phyloP scores from a whole-genome alignment of 345 rosid genomes.

The Euphorbia peplus region DNA sequence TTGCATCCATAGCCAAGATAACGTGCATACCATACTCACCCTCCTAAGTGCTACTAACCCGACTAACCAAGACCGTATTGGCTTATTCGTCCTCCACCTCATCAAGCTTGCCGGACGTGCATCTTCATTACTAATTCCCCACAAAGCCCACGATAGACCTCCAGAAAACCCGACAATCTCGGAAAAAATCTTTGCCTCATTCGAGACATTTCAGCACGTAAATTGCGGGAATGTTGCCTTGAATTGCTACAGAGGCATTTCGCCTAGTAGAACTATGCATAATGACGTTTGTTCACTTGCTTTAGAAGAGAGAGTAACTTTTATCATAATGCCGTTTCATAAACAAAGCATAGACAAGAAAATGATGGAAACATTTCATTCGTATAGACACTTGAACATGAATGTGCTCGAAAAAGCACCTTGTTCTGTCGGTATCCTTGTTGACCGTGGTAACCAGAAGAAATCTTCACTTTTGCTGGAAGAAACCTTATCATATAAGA shows the following conservation, averaged over 20 bases:
- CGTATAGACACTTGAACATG: conserved; percentile 17
- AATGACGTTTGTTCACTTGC: conserved; percentile 24
- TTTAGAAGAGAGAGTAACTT: conserved; percentile 13
- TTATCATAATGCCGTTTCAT: conserved; percentile 21
- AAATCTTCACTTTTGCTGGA: neutral
- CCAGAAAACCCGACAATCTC: conserved; percentile 3
- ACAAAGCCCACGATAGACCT: conserved; percentile 8
- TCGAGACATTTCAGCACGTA: conserved; percentile 6
- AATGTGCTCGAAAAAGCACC: conserved; percentile 23
- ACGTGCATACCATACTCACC: conserved; percentile 15
- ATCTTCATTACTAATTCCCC: conserved; percentile 30
- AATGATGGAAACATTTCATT: neutral
- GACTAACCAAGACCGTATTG: conserved; percentile 23
- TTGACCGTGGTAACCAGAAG: conserved; percentile 9
- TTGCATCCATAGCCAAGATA: conserved; percentile 37
- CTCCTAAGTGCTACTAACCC: conserved; percentile 35
- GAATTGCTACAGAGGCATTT: conserved; percentile 16
- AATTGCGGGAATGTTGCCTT: neutral
- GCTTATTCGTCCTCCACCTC: conserved; percentile 32
- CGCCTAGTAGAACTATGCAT: conserved; percentile 18
- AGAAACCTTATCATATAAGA: neutral
- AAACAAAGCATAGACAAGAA: neutral
- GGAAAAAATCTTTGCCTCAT: conserved; percentile 13
- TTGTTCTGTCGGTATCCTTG: conserved; percentile 22
- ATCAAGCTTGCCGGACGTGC: conserved; percentile 35